Percentiles rank a stretch among this genome's conserved stretches.
Conservation (phyloP, 768 basidiomycete species). For the Lactarius pseudohatsudake region DNA sequence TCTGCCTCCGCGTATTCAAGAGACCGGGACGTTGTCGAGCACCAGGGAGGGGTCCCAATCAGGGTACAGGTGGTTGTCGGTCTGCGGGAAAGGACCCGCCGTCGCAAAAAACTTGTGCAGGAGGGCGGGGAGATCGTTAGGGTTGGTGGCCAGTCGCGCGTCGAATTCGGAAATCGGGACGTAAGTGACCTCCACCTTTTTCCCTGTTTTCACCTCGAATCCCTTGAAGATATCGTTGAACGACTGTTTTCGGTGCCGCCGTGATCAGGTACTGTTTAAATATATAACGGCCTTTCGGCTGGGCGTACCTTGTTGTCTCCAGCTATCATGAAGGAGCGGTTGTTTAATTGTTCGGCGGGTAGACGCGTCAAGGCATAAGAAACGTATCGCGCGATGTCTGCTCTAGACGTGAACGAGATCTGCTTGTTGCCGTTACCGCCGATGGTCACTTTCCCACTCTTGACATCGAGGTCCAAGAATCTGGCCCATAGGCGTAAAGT, state of each 20-base stretch:
- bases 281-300: not conserved
- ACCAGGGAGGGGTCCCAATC: slow-evolving; percentile 26
- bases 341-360: slow-evolving; percentile 20
- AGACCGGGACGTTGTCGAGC: slow-evolving; percentile 1
- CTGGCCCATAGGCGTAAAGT: not conserved
- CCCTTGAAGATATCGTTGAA: slow-evolving; percentile 29
- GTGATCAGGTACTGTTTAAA: not conserved
- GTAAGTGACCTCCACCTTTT: slow-evolving; percentile 27
- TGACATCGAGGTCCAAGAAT: slow-evolving; percentile 16
- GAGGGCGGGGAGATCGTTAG: slow-evolving; percentile 11
- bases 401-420: slow-evolving; percentile 27
- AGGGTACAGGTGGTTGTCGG: slow-evolving; percentile 25
- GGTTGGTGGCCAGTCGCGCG: slow-evolving; percentile 23
- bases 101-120: slow-evolving; percentile 24
- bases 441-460: slow-evolving; percentile 24
- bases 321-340: slow-evolving; percentile 12
- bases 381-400: slow-evolving; percentile 28
- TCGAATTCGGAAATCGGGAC: slow-evolving; percentile 21
- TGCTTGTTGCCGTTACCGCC: slow-evolving; percentile 27
- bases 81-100: slow-evolving; percentile 10
- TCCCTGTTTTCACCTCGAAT: slow-evolving; percentile 29
- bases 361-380: slow-evolving; percentile 26
- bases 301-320: slow-evolving; percentile 23
- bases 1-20: not conserved
- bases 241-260: slow-evolving; percentile 6